These are phyloP conservation scores for Lepidium sativum DNA, from an alignment of 345 rosid species.

Conservation along the genomic window DNA sequence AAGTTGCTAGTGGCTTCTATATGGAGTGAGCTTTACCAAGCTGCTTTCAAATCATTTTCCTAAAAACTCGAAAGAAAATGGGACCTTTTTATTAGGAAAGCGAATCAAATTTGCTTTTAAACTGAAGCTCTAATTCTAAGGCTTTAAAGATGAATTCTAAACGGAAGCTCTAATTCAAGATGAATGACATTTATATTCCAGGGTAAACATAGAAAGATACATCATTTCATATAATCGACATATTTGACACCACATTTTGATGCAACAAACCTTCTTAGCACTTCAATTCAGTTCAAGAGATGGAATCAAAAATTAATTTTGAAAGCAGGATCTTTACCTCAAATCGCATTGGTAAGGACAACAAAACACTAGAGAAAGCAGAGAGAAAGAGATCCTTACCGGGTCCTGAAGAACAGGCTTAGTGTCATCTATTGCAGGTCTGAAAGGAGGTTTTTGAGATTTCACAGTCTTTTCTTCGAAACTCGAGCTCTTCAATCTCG, in stretches of 20 bases:
- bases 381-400: slow-evolving; percentile 27
- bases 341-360: not conserved
- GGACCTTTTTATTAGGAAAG: not conserved
- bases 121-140: too few relatives aligned
- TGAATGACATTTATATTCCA: not conserved
- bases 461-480: slow-evolving; percentile 7
- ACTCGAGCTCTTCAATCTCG: not conserved
- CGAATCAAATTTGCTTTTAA: too few relatives aligned
- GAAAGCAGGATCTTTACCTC: not conserved
- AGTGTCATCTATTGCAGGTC: slow-evolving; percentile 63
- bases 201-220: not conserved
- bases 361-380: not conserved
- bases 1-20: not conserved
- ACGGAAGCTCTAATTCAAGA: too few relatives aligned
- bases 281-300: not conserved
- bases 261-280: not conserved
- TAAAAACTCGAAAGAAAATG: not conserved
- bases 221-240: not conserved
- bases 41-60: not conserved
- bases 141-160: too few relatives aligned
- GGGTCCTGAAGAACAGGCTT: slow-evolving; percentile 75
- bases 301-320: not conserved
- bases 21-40: not conserved
- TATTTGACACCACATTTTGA: not conserved
- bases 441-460: slow-evolving; percentile 44